Evolutionary conservation across 495 filamentous ascomycete genomes (phyloP).

Genomic region (Hypoxylon fragiforme): DNA sequence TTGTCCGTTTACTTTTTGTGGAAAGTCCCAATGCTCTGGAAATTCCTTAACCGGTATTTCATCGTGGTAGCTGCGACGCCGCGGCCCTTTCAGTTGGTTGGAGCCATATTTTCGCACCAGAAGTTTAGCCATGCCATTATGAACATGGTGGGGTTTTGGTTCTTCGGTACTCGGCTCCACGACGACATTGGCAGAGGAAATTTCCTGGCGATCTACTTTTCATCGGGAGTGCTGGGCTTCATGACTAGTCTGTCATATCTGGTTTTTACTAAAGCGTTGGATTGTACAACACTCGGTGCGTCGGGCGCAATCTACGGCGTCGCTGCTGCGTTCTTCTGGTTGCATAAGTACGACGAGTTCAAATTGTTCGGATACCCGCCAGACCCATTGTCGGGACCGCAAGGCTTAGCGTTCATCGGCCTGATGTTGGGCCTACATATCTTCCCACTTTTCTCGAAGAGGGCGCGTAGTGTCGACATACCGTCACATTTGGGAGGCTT

Average conservation of each 20-base stretch:
- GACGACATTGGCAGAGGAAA: conserved; percentile 85
- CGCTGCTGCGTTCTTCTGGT: conserved; percentile 67
- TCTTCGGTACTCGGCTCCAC: conserved; percentile 62
- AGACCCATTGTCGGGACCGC: conserved; percentile 53
- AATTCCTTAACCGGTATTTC: conserved; percentile 77
- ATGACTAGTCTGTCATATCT: conserved; percentile 62
- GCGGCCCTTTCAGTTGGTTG: conserved; percentile 63
- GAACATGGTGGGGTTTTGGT: conserved; percentile 69
- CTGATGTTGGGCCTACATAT: conserved; percentile 53
- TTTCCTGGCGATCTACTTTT: conserved; percentile 79
- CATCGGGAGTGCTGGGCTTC: conserved; percentile 67
- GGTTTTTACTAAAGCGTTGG: conserved; percentile 52
- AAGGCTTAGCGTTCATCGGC: conserved; percentile 53
- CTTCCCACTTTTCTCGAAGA: conserved; percentile 42
- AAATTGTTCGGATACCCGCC: conserved; percentile 56
- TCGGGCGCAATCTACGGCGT: conserved; percentile 74
- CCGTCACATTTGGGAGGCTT: conserved; percentile 75
- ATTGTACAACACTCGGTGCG: conserved; percentile 63
- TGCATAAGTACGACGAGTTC: conserved; percentile 59
- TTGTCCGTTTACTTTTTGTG: conserved; percentile 63
- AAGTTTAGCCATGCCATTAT: conserved; percentile 60
- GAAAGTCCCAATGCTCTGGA: conserved; percentile 71
- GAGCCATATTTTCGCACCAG: conserved; percentile 81
- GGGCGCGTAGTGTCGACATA: conserved; percentile 57
- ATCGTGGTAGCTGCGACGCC: conserved; percentile 72